These are phyloP conservation scores for Neurospora terricola DNA, from an alignment of 495 filamentous ascomycete genomes.

Conservation along the genomic window DNA sequence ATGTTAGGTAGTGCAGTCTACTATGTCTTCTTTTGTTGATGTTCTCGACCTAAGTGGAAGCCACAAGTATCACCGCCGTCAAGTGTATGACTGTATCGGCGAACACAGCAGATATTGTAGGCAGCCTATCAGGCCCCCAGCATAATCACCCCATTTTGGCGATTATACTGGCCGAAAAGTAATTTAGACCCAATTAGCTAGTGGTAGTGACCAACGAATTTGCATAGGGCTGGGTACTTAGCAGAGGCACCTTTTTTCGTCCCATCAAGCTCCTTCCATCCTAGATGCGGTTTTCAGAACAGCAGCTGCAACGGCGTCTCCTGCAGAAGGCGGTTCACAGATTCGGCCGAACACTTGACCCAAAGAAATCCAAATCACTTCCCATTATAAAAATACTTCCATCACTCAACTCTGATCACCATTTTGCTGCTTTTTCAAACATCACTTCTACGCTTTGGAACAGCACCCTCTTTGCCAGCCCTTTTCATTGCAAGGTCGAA, in stretches of 20 bases:
- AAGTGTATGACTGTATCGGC: background rate
- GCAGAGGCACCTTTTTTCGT: background rate
- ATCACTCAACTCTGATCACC: background rate
- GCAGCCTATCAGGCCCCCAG: background rate
- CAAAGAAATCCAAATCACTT: background rate
- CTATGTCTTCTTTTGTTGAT: background rate
- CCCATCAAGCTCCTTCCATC: background rate
- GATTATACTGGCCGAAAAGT: background rate
- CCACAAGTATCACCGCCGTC: background rate
- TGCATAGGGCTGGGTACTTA: background rate
- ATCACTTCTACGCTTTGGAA: background rate
- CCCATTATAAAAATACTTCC: background rate
- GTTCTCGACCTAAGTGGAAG: background rate
- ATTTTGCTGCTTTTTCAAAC: background rate
- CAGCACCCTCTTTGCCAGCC: background rate
- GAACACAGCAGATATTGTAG: background rate
- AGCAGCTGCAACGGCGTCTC: background rate
- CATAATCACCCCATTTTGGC: background rate
- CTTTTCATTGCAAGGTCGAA: background rate
- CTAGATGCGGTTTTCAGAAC: background rate
- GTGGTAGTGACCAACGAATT: background rate
- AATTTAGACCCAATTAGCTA: background rate
- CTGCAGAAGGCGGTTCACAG: background rate
- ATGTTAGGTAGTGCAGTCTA: background rate
- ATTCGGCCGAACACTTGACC: background rate